Base-by-base conservation (phyloP, 1,284 basidiomycete species). In the Sanghuangporus sanghuang region DNA sequence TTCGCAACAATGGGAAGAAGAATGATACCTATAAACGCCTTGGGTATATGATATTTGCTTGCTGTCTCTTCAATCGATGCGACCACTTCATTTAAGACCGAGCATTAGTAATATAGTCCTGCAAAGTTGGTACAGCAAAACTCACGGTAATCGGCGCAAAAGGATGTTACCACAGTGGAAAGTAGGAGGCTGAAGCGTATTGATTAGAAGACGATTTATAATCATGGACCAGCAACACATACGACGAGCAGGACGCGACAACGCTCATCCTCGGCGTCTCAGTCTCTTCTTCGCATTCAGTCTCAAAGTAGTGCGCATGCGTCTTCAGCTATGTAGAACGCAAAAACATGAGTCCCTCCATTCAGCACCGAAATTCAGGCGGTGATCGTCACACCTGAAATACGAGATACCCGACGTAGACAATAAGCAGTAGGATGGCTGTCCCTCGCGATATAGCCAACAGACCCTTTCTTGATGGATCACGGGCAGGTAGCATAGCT, bases 41-140 rank as follows among this genome's bases (percentile, higher is more conserved):
- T 93, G 1, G 95, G 91, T 61, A 97, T 90, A 65, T 83, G 74
- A 74, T 91, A 95, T 57, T 87, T 79, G 21, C 84, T 77, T 1
- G 93, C 92, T 27, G 92, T 93, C 73, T 95, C 92, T 73, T 96
- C 94, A 66, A 96, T 96, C 1, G 92, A 93, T 6, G 87, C 90
- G 35, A 96, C 93, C 72, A 93, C 90, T 92, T 64, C 2, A 46
- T 44, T 57, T 32, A 57, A 50, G 62, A 59, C n/a, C 11, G 54
- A 57, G 32, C 2, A 62, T 27, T 42, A 36, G 50, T 21, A 44
- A 65, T 58, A 55, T n/a, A 67, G 9, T 36, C 53, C 35, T 4
- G 36, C 21, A 16, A 54, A 16, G 2, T 49, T 39, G 58, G 21
- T 23, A 39, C 52, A 57, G 8, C 6, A 35, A 18, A 18, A 79